A percentile compares a stretch with the other conserved stretches of the same genome.
Conservation (phyloP, 2,329 filamentous ascomycete genomes). For the Penicillium corylophilum region DNA sequence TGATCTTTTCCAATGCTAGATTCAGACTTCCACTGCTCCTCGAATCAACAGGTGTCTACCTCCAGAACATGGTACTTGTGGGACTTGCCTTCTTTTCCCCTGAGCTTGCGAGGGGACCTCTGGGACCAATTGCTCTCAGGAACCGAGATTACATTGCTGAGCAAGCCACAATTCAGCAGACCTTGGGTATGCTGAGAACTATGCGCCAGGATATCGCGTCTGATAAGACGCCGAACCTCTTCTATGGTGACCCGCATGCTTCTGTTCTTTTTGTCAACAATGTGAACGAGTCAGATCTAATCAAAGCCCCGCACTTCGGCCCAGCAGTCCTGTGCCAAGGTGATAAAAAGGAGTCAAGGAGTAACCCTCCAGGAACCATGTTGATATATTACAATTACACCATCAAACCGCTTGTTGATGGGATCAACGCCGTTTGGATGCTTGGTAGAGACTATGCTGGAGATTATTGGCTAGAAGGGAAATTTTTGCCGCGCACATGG, state of each 20-base stretch:
- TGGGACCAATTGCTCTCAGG: slow-evolving; percentile 6
- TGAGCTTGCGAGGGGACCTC: background rate
- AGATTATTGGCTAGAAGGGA: slow-evolving; percentile 13
- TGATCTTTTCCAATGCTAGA: slow-evolving; percentile 6
- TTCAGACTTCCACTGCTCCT: slow-evolving; percentile 2
- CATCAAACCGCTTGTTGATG: slow-evolving; percentile 2
- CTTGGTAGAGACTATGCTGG: slow-evolving; percentile 10
- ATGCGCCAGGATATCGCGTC: slow-evolving; percentile 5
- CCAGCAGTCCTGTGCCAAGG: slow-evolving; percentile 9
- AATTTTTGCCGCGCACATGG: slow-evolving; percentile 8
- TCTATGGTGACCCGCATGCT: slow-evolving; percentile 4
- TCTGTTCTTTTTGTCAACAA: slow-evolving; percentile 8
- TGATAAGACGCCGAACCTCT: background rate
- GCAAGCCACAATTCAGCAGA: slow-evolving; percentile 7
- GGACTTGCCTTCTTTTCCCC: slow-evolving; percentile 9
- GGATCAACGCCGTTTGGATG: slow-evolving; percentile 9
- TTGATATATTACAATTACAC: slow-evolving; percentile 11
- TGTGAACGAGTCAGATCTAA: slow-evolving; percentile 10
- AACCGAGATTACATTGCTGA: slow-evolving; percentile 1
- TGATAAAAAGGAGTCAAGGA: slow-evolving; percentile 3
- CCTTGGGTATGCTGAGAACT: slow-evolving; percentile 1
- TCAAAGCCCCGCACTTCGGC: slow-evolving; percentile 6
- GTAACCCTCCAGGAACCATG: slow-evolving; percentile 11
- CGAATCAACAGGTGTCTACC: slow-evolving; percentile 1
- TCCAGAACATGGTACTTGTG: slow-evolving; percentile 11